Percentiles rank a stretch among this genome's conserved stretches.
phyloP scores from a whole-genome alignment of 805 yeast genomes.

The Suhomyces prunicola region DNA sequence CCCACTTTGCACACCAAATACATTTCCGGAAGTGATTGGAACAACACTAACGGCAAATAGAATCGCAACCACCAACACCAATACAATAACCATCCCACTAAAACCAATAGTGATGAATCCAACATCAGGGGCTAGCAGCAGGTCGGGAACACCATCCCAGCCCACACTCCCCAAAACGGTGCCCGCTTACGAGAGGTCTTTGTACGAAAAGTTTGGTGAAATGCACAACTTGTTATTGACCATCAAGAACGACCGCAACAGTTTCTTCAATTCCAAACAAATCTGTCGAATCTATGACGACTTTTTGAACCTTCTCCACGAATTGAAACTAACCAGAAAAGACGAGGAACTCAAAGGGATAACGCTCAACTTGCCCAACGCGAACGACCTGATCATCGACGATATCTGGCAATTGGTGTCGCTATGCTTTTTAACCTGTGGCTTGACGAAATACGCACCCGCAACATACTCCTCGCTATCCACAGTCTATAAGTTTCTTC shows the following conservation, averaged over 20 bases:
- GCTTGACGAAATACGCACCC: slow-evolving; percentile 85
- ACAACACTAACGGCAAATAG: too few relatives aligned
- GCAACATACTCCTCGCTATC: slow-evolving; percentile 89
- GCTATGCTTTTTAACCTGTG: slow-evolving; percentile 86
- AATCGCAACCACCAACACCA: too few relatives aligned
- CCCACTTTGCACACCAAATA: too few relatives aligned
- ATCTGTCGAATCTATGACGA: slow-evolving; percentile 57
- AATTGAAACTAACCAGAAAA: slow-evolving; percentile 52
- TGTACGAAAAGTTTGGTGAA: slow-evolving; percentile 25
- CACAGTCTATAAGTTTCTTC: slow-evolving; percentile 80
- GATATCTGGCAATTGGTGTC: slow-evolving; percentile 88
- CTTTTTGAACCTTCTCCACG: slow-evolving; percentile 53
- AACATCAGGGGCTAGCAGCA: neutral
- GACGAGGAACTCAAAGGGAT: slow-evolving; percentile 40
- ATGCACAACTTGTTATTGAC: slow-evolving; percentile 28
- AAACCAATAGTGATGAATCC: neutral
- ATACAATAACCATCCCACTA: too few relatives aligned
- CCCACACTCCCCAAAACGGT: slow-evolving; percentile 8
- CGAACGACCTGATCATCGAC: slow-evolving; percentile 73
- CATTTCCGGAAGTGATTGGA: too few relatives aligned
- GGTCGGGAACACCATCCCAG: slow-evolving; percentile 11
- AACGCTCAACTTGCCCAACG: slow-evolving; percentile 39
- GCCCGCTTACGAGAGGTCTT: slow-evolving; percentile 37
- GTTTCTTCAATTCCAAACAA: slow-evolving; percentile 64
- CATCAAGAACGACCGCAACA: slow-evolving; percentile 60